Percentiles rank a stretch among this genome's conserved stretches.
phyloP scores from a whole-genome alignment of 2,329 filamentous ascomycete genomes.

The Colletotrichum gloeosporioides region DNA sequence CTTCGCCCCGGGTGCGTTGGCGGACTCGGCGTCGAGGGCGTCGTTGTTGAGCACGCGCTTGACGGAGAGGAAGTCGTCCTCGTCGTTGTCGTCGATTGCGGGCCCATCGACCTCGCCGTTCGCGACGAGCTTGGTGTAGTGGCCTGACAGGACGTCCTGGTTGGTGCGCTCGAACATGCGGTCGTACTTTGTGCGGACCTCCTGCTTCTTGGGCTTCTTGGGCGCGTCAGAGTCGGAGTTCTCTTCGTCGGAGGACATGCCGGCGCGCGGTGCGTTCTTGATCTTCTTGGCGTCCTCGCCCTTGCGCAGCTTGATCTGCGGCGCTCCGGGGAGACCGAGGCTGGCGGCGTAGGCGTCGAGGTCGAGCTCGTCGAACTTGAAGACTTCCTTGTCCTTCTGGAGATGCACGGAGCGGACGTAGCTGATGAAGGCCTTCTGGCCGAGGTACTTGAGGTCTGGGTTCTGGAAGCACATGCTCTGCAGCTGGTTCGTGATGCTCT shows the following conservation, averaged over 20 bases:
- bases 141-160: conserved; percentile 91
- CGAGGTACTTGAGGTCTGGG: conserved; percentile 90
- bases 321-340: conserved; percentile 87
- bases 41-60: conserved; percentile 84
- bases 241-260: conserved; percentile 69
- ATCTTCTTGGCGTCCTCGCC: conserved; percentile 84
- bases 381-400: conserved; percentile 91
- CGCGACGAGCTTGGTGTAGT: conserved; percentile 86
- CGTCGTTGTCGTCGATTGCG: conserved; percentile 62
- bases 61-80: conserved; percentile 84
- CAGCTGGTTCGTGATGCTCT: conserved; percentile 81
- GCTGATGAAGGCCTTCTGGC: conserved; percentile 93
- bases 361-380: conserved; percentile 82
- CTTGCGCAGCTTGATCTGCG: conserved; percentile 91
- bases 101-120: conserved; percentile 58
- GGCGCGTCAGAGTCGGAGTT: conserved; percentile 51
- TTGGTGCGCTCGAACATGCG: conserved; percentile 98
- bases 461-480: conserved; percentile 98
- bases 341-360: conserved; percentile 86
- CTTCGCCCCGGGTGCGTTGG: conserved; percentile 38
- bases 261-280: conserved; percentile 83
- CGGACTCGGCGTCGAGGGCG: conserved; percentile 60
- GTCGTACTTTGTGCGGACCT: conserved; percentile 92
- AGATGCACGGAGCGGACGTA: conserved; percentile 86
- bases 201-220: conserved; percentile 67